Base-by-base conservation (phyloP, 2,329 filamentous ascomycete genomes). In the Colletotrichum endophyticum region DNA sequence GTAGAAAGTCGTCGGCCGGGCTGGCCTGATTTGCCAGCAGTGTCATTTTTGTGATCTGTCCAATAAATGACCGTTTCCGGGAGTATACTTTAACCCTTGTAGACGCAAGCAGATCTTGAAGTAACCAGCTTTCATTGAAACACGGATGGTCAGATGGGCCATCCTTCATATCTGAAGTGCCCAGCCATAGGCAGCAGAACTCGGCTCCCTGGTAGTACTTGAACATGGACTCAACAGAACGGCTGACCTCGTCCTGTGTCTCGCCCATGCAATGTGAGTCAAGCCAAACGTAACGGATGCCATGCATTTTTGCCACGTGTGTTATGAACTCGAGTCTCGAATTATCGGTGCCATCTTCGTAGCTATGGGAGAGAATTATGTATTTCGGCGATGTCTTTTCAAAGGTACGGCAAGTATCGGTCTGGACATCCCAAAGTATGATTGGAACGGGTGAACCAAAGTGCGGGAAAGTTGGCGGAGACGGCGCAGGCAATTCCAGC, bases 51-150 rank as follows among this genome's bases (percentile, higher is more conserved):
- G 44, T 8, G 44, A 53, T 22, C 44, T 53, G 6, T 53, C 44
- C 44, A 0, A 53, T 1, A 53, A 22, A 5, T 53, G 0, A 25
- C 2, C 44, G 44, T 22, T 53, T 12, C n/a, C 4, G 0, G 44
- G 0, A 0, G 44, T 22, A 53, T 0, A 53, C n/a, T 22, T 22
- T 0, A 2, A 53, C 5, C 4, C n/a, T 0, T 22, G 6, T 53
- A 3, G 44, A 53, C 44, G 44, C 44, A 3, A 53, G 44, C 44
- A 53, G 44, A 22, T 53, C 0, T 0, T 53, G 44, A 53, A 53
- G 44, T 53, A 53, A 53, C 44, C n/a, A 53, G 4, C 44, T 53
- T 53, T 53, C 44, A 25, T 0, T 22, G 44, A 22, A 53, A 53
- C 44, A 53, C n/a, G 44, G 44, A 53, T 49, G 27, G 27, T 28